Conservation (phyloP, 345 rosid genomes). For the Salix purpurea region DNA sequence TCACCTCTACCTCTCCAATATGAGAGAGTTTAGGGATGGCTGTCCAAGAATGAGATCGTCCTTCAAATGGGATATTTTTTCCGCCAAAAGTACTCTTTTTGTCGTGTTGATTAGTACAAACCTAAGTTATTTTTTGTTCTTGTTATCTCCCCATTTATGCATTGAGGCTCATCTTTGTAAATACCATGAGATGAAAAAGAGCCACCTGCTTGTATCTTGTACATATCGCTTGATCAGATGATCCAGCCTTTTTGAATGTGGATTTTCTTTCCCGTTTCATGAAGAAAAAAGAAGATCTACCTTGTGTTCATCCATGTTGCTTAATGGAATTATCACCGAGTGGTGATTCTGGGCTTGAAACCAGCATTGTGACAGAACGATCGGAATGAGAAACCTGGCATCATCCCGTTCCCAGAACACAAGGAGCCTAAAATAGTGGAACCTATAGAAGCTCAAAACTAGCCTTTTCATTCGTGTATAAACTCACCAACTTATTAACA, state of each 20-base stretch:
- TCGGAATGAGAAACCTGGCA: no score
- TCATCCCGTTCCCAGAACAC: no score
- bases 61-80: not conserved
- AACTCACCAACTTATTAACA: no score
- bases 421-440: no score
- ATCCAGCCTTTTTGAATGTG: not conserved
- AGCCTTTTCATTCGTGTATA: no score
- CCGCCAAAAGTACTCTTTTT: not conserved
- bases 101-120: not conserved
- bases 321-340: no score
- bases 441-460: no score
- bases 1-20: constrained; percentile 34
- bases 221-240: not conserved
- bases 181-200: not conserved
- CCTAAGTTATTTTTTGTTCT: not conserved
- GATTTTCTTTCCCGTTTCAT: not conserved
- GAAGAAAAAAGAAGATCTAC: no score
- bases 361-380: no score
- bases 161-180: not conserved
- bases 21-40: constrained; percentile 1
- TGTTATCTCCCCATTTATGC: not conserved
- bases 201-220: not conserved
- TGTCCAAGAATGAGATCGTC: not conserved
- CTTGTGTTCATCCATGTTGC: no score
- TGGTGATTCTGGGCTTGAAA: no score